These are phyloP conservation scores for Leccinum solheimii DNA, from an alignment of 1,284 basidiomycete species.

Conservation along the genomic window DNA sequence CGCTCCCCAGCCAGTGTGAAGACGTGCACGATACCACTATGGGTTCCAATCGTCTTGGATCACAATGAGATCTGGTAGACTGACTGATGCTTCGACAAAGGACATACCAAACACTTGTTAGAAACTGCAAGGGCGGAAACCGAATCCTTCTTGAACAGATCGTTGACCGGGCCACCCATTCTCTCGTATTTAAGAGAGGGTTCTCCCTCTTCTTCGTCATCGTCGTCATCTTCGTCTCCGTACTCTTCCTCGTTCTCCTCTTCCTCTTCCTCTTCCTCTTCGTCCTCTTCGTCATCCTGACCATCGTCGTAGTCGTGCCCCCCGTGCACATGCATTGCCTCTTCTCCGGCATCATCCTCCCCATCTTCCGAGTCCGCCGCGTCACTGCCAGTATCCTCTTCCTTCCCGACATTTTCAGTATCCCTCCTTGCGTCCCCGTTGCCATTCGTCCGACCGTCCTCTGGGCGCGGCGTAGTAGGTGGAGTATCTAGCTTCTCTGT, in stretches of 20 bases:
- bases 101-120: constrained; percentile 69
- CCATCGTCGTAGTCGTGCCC: constrained; percentile 18
- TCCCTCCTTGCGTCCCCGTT: constrained; percentile 12
- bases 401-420: constrained; percentile 2
- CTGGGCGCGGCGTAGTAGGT: neutral
- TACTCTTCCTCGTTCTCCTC: constrained; percentile 40
- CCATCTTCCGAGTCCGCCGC: constrained; percentile 10
- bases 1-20: constrained; percentile 79
- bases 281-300: constrained; percentile 31
- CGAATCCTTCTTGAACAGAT: constrained; percentile 87
- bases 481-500: constrained; percentile 8
- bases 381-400: constrained; percentile 6
- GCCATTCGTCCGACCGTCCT: constrained; percentile 18
- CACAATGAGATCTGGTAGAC: constrained; percentile 7
- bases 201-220: constrained; percentile 74
- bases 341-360: constrained; percentile 5
- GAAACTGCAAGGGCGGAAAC: constrained; percentile 83
- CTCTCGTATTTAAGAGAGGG: constrained; percentile 89
- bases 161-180: constrained; percentile 71
- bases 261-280: constrained; percentile 28
- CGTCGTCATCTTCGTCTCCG: constrained; percentile 53
- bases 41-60: constrained; percentile 81
- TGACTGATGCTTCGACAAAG: constrained; percentile 5
- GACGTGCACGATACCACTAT: constrained; percentile 89
- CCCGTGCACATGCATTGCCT: neutral